phyloP scores from a whole-genome alignment of 805 yeast species.

The Myxozyma udenii region DNA sequence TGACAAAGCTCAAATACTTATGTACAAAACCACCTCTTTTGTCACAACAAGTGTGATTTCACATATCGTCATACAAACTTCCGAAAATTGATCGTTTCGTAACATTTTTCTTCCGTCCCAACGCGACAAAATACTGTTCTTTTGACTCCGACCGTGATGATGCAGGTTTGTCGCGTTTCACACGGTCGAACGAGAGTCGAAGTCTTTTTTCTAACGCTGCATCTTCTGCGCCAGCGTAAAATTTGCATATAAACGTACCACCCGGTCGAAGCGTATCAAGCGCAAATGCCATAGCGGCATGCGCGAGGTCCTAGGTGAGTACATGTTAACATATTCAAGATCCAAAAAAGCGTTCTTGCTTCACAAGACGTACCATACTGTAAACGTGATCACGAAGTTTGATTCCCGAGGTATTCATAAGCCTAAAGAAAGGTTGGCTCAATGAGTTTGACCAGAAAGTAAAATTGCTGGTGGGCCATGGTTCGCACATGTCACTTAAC shows the following conservation, averaged over 20 bases:
- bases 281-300: constrained; percentile 80
- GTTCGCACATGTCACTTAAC: constrained; percentile 81
- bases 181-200: constrained; percentile 56
- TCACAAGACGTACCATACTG: constrained; percentile 67
- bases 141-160: constrained; percentile 77
- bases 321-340: not conserved
- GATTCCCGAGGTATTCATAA: constrained; percentile 87
- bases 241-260: constrained; percentile 79
- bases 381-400: constrained; percentile 74
- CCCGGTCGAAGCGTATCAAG: constrained; percentile 63
- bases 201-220: constrained; percentile 57
- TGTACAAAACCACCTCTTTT: too few relatives aligned
- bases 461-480: constrained; percentile 43
- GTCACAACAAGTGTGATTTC: too few relatives aligned
- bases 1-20: too few relatives aligned
- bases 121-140: constrained; percentile 77
- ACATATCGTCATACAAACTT: constrained; percentile 16
- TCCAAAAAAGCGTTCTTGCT: too few relatives aligned
- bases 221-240: constrained; percentile 81
- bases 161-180: constrained; percentile 69
- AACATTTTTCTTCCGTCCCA: constrained; percentile 42
- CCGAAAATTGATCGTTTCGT: not conserved
- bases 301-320: constrained; percentile 64
- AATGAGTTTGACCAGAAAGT: constrained; percentile 61
- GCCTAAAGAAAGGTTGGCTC: constrained; percentile 81